Conservation (phyloP, 768 basidiomycete genomes). For the Auriscalpium orientale region DNA sequence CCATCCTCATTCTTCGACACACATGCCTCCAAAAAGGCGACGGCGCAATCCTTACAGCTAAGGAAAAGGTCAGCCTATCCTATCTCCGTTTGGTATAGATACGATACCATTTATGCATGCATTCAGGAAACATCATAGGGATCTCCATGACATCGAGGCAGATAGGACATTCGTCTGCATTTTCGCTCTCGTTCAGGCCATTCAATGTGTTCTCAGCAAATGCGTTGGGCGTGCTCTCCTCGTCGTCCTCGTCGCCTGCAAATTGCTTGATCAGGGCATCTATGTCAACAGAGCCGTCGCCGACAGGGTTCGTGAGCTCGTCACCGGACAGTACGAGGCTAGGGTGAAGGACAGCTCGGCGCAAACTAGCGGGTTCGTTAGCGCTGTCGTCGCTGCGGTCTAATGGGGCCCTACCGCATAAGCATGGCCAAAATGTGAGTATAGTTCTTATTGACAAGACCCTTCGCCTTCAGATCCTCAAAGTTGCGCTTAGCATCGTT, state of each 20-base stretch:
- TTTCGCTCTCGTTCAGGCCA: conserved; percentile 39
- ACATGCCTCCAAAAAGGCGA: conserved; percentile 61
- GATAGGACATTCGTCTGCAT: conserved; percentile 61
- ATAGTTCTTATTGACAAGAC: conserved; percentile 71
- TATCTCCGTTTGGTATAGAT: too few relatives aligned
- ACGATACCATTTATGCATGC: conserved; percentile 69
- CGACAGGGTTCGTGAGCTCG: conserved; percentile 27
- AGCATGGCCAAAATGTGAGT: conserved; percentile 90
- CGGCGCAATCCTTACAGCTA: conserved; percentile 88
- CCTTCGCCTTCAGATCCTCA: conserved; percentile 71
- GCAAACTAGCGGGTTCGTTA: conserved; percentile 40
- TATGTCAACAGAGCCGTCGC: conserved; percentile 43
- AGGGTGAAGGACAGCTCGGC: conserved; percentile 90
- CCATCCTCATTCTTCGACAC: conserved; percentile 64
- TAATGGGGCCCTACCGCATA: conserved; percentile 58
- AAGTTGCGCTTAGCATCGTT: conserved; percentile 72
- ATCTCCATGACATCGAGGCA: conserved; percentile 73
- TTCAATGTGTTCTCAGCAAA: conserved; percentile 64
- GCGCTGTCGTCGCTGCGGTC: too few relatives aligned
- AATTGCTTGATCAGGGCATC: conserved; percentile 53
- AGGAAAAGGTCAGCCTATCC: neutral
- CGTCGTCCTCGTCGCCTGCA: conserved; percentile 27
- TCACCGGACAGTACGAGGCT: conserved; percentile 60
- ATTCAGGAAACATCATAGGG: conserved; percentile 63
- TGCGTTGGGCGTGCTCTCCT: conserved; percentile 13